Evolutionary conservation across 2,329 filamentous ascomycete species (phyloP), one percentile per base, ranked within the genome.

Genomic region (Chrysosporium queenslandicum): DNA sequence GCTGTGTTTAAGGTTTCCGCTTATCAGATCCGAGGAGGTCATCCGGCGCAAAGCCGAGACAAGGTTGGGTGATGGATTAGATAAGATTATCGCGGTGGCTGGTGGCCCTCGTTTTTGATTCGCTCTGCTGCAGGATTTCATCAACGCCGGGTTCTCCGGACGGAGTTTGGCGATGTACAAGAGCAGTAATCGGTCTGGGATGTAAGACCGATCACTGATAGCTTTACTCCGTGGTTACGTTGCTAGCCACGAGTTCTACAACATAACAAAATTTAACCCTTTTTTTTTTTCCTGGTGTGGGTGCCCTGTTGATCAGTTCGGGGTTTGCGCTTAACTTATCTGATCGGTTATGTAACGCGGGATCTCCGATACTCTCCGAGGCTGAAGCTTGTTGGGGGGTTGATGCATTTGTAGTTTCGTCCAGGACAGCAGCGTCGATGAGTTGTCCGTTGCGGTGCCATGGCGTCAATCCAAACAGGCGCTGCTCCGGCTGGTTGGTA

Each of bases 11-110:
- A 18, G 34, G 8, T 40, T 32, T 11, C 16, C 4, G 14, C n/a
- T 51, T 51, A 51, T 51, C 49, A 51, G 49, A 51, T 51, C 49
- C 49, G 49, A 51, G 40, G 29, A 27, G 40, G 27, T 51, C 29
- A n/a, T 20, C 46, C 34, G 21, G 34, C 39, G 36, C 23, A 49
- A 49, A 41, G 37, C 46, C 45, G 45, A 37, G 36, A n/a, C n/a
- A n/a, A n/a, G n/a, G n/a, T n/a, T n/a, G n/a, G 25, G 18, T 23
- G n/a, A 51, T 51, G 49, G 49, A 51, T 45, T 43, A 51, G 49
- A 51, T 51, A 45, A 51, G 49, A 51, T 51, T 20, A 37, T 45
- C 41, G 20, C 36, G 4, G n/a, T 25, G 8, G 3, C 21, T 12
- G 25, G 20, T 23, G 25, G 5, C 14, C 40, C 6, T 40, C 16